These are phyloP conservation scores for Pyricularia grisea DNA, from an alignment of 2,329 filamentous ascomycete genomes.

Conservation along the genomic window DNA sequence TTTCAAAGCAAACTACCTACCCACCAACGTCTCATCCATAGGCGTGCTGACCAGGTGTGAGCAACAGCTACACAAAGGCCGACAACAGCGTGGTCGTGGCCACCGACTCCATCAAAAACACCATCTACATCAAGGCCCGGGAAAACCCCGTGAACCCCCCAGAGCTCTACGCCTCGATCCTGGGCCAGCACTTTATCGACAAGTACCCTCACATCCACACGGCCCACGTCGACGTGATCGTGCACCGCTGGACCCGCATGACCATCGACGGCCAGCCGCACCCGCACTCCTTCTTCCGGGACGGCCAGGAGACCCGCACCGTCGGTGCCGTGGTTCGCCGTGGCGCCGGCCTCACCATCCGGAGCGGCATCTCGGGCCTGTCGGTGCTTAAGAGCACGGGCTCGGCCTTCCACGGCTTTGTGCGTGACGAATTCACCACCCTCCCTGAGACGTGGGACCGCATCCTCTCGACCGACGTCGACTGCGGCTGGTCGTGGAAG, in stretches of 20 bases:
- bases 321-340: slow-evolving; percentile 65
- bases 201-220: slow-evolving; percentile 81
- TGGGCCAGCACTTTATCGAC: slow-evolving; percentile 82
- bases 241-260: slow-evolving; percentile 90
- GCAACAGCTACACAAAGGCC: slow-evolving; percentile 71
- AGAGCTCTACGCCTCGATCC: slow-evolving; percentile 78
- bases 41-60: not conserved
- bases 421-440: slow-evolving; percentile 88
- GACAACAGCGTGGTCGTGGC: slow-evolving; percentile 95
- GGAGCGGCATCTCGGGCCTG: slow-evolving; percentile 70
- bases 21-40: slow-evolving; percentile 10
- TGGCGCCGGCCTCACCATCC: slow-evolving; percentile 59
- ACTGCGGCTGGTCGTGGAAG: slow-evolving; percentile 80
- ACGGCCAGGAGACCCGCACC: slow-evolving; percentile 79
- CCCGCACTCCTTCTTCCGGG: slow-evolving; percentile 88
- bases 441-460: slow-evolving; percentile 88
- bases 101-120: slow-evolving; percentile 98
- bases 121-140: slow-evolving; percentile 89
- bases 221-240: slow-evolving; percentile 71
- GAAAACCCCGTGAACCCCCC: slow-evolving; percentile 86
- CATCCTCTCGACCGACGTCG: slow-evolving; percentile 88
- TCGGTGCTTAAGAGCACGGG: slow-evolving; percentile 94
- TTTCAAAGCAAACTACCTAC: not conserved
- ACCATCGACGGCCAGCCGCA: slow-evolving; percentile 79
- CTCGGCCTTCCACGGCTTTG: slow-evolving; percentile 90